phyloP scores from a whole-genome alignment of 2,329 filamentous ascomycete genomes.

The Paraconiothyrium sp. region DNA sequence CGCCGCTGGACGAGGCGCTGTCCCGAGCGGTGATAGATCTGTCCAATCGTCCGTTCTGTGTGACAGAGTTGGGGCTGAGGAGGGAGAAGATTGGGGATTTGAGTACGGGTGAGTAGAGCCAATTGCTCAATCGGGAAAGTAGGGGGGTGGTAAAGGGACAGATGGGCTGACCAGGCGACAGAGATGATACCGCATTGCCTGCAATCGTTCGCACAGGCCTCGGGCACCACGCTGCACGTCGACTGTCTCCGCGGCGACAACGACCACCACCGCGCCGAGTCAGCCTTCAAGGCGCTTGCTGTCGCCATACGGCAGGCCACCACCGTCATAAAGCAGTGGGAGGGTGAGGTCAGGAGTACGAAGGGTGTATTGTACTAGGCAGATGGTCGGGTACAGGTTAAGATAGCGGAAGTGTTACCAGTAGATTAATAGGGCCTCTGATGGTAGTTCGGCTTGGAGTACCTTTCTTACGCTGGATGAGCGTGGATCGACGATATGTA shows the following conservation, averaged over 20 bases:
- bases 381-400: neutral
- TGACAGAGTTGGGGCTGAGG: slow-evolving; percentile 83
- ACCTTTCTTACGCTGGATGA: neutral
- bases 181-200: slow-evolving; percentile 98
- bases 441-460: neutral
- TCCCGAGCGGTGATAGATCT: slow-evolving; percentile 94
- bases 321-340: slow-evolving; percentile 76
- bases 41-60: slow-evolving; percentile 87
- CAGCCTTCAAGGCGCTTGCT: slow-evolving; percentile 95
- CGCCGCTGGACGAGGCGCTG: slow-evolving; percentile 93
- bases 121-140: too few relatives aligned
- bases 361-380: slow-evolving; percentile 80
- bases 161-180: slow-evolving; percentile 50
- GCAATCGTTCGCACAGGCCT: slow-evolving; percentile 91
- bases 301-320: slow-evolving; percentile 84
- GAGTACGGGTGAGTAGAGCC: slow-evolving; percentile 56
- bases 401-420: neutral
- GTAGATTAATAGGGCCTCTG: neutral
- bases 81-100: slow-evolving; percentile 94
- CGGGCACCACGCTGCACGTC: slow-evolving; percentile 92
- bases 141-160: neutral
- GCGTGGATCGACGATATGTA: neutral
- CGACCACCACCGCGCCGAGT: slow-evolving; percentile 96
- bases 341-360: slow-evolving; percentile 93
- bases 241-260: slow-evolving; percentile 91